Conservation (phyloP, 495 filamentous ascomycete genomes). For the Penicillium samsonianum region DNA sequence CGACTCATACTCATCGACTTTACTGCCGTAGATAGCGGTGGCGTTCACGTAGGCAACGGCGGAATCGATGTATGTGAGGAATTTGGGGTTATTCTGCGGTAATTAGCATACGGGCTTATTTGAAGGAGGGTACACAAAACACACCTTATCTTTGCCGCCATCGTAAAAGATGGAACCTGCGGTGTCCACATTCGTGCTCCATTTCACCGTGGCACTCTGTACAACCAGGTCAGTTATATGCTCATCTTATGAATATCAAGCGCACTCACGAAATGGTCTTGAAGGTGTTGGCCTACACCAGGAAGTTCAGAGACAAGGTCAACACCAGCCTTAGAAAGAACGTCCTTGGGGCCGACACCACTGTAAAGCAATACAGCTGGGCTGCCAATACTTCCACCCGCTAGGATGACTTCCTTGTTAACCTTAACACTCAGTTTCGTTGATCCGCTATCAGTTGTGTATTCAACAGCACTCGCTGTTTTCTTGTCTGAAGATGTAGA, state of each 20-base stretch:
- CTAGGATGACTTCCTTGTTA: constrained; percentile 56
- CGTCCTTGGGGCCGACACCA: constrained; percentile 45
- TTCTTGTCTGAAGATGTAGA: constrained; percentile 26
- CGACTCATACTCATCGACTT: constrained; percentile 14
- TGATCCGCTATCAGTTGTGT: constrained; percentile 29
- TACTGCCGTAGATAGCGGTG: constrained; percentile 24
- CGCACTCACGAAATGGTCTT: constrained; percentile 45
- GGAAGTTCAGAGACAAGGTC: constrained; percentile 46
- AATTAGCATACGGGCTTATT: constrained; percentile 9
- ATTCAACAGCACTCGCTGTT: constrained; percentile 34
- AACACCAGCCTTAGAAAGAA: constrained; percentile 40
- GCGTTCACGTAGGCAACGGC: constrained; percentile 38
- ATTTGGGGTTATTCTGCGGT: constrained; percentile 27
- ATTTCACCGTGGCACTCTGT: constrained; percentile 37
- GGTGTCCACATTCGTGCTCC: constrained; percentile 27
- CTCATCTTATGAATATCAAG: not conserved
- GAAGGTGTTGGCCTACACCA: constrained; percentile 52
- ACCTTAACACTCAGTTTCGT: constrained; percentile 36
- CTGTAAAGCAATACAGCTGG: constrained; percentile 56
- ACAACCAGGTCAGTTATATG: constrained; percentile 5
- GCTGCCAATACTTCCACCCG: constrained; percentile 56
- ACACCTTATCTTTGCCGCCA: constrained; percentile 27
- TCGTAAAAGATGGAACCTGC: constrained; percentile 35
- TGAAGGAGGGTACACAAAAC: not conserved
- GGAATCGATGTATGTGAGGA: constrained; percentile 35